Evolutionary conservation across 306 rosid species (phyloP), one percentile per base, ranked within the genome.

Genomic region (Bauhinia variegata): DNA sequence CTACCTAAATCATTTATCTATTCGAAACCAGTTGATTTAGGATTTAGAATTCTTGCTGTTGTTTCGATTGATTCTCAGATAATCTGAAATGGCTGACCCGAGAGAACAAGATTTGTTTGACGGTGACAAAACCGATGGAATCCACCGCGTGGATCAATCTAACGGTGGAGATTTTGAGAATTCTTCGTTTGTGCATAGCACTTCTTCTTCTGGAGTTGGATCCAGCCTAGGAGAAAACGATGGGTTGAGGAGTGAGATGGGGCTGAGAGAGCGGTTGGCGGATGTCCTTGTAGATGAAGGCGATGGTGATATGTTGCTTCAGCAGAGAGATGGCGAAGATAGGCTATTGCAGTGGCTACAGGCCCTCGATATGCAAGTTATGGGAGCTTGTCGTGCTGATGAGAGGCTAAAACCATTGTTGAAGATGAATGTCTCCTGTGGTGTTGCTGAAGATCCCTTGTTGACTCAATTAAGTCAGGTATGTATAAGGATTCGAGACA

Each of bases 371-470:
- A 70, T 86, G 90, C 99, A 95, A 75, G 86, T 90, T 28, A 75
- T 85, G 80, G 97, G 99, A 3, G 99, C 99, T 8, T 95, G 99
- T 75, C 96, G 97, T 2, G 80, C 89, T 11, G 97, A 88, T 34
- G 97, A 90, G 86, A 77, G 96, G 77, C 37, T 95, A 78, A 95
- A 88, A 71, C 99, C 99, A 5, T 58, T 95, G 87, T 62, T 95
- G 83, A 95, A 95, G 89, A 83, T 80, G 80, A 83, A 73, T 54
- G 77, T 81, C 16, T 83, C 95, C 0, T 82, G 79, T 47, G 96
- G 89, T 60, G 64, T 87, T n/a, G 88, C 96, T 0, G 99, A 95
- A 70, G 99, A 87, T 90, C 92, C 91, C 3, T 67, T 95, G 60
- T 80, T 90, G 53, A 80, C 95, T 74, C 99, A 95, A 41, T 84